A percentile compares a stretch with the other conserved stretches of the same genome.
Conservation (phyloP, 305 asterid species). For the Withania somnifera region DNA sequence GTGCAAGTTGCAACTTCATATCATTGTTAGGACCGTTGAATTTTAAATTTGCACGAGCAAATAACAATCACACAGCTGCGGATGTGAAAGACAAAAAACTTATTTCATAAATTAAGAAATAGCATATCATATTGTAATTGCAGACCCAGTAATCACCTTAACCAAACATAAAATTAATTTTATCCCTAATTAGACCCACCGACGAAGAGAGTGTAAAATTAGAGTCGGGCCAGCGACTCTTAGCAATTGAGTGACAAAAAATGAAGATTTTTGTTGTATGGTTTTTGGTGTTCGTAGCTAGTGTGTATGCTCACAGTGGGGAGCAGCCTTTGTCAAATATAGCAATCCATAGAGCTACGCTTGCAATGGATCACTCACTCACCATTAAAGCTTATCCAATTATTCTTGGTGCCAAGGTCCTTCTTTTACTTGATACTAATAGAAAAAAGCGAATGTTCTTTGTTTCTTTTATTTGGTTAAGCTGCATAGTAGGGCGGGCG, state of each 20-base stretch:
- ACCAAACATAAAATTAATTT: too few species aligned
- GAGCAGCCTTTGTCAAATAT: conserved; percentile 74
- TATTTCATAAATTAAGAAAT: too few species aligned
- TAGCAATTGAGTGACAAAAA: background rate
- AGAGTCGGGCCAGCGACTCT: too few species aligned
- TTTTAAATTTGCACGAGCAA: background rate
- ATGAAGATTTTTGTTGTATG: background rate
- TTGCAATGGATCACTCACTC: conserved; percentile 35
- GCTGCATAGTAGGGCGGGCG: too few species aligned
- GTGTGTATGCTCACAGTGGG: conserved; percentile 16
- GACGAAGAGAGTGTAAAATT: too few species aligned
- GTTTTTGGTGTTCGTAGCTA: background rate
- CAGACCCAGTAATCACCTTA: too few species aligned
- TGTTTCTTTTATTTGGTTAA: background rate
- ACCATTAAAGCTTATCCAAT: conserved; percentile 50
- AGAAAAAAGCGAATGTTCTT: background rate
- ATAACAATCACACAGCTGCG: background rate
- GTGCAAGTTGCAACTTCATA: background rate
- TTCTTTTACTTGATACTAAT: background rate
- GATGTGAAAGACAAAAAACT: too few species aligned
- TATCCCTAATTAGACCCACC: too few species aligned
- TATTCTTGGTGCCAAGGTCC: conserved; percentile 52
- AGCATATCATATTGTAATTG: too few species aligned
- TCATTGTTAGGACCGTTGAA: background rate
- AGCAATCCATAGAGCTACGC: conserved; percentile 41